Evolutionary conservation across 352 stramenopile genomes (phyloP), one percentile per base, ranked within the genome.

Genomic region (Phytopythium helicoides): DNA sequence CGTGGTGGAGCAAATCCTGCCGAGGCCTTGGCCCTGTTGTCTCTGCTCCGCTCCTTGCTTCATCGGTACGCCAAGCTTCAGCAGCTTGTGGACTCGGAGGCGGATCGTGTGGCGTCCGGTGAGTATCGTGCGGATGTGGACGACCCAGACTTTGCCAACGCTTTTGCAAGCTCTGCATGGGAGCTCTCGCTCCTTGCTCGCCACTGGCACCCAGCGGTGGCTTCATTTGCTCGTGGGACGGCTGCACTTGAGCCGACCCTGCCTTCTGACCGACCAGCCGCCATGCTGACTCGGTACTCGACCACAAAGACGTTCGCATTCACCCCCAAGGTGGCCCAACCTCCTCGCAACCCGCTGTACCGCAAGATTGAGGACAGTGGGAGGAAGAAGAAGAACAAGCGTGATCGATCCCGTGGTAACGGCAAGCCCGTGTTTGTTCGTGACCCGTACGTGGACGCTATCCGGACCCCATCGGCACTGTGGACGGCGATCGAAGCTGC

Each of bases 91-190:
- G 95, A 99, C 67, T 98, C 95, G 55, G 96, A 99, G 67, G 72
- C 95, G 23, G 96, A 99, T 71, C 87, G 96, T 40, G 91, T 98
- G 31, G 87, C 94, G 34, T 90, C 92, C 19, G 95, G 96, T 46
- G 81, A 96, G 54, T 98, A 97, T 75, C 76, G 84, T 44, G 85
- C 81, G 16, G 85, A 97, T 58, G 87, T 97, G 23, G 75, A 93
- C 45, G 94, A 98, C 68, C 96, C 96, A 18, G 94, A 99, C 71
- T 96, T 98, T 53, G 83, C 87, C 21, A 99, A 98, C 64, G 89
- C 94, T 33, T 97, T 97, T 63, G 90, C 94, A 54, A 97, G 85
- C 19, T 93, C 93, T 1, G 87, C 86, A 49, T 99, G 96, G 85
- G 96, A 98, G 60, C 61, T 99, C 31, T 71, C 89, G 33, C 70